phyloP scores from a whole-genome alignment of 176 grass and related monocot genomes.

The Zizania latifolia region DNA sequence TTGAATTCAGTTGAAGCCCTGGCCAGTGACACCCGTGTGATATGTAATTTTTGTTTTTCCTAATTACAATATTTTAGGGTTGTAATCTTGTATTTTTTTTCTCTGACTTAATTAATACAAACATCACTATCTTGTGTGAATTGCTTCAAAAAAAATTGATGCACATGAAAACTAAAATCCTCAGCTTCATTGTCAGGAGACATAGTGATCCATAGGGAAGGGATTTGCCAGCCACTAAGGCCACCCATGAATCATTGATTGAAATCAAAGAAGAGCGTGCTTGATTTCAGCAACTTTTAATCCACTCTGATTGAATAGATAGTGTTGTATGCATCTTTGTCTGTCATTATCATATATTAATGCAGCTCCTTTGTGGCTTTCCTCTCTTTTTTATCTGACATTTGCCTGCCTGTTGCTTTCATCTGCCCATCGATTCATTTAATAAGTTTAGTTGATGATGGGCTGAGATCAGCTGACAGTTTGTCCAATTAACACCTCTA shows the following conservation, averaged over 20 bases:
- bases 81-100: no score
- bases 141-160: no score
- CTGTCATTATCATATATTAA: neutral
- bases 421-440: neutral
- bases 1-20: no score
- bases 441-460: neutral
- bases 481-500: constrained; percentile 8
- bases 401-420: constrained; percentile 1
- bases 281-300: neutral
- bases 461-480: neutral
- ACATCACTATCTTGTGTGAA: no score
- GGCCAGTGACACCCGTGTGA: no score
- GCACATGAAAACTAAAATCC: neutral
- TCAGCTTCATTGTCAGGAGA: neutral
- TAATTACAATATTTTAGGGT: no score
- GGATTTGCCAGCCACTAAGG: constrained; percentile 23
- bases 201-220: constrained; percentile 20
- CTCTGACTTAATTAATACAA: no score
- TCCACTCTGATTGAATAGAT: neutral
- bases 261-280: neutral
- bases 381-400: neutral
- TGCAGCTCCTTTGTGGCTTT: neutral
- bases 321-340: neutral
- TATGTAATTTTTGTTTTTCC: no score
- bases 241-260: neutral